Percentiles rank a stretch among this genome's conserved stretches.
Evolutionary conservation across 192 early-diverging fungal genomes (phyloP).

Genomic region (Umbelopsis isabellina): DNA sequence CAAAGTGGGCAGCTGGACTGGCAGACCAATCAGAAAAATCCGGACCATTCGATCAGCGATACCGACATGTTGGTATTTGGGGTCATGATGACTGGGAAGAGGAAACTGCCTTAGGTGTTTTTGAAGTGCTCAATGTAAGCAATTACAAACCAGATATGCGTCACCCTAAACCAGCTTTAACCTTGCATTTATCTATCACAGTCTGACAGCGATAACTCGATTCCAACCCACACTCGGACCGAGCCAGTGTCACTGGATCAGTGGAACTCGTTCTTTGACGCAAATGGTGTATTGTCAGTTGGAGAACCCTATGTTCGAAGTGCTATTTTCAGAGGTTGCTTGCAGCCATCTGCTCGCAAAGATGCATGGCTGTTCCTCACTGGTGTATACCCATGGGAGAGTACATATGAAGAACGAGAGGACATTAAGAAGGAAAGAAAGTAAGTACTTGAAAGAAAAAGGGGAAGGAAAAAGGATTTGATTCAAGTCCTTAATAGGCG

Average conservation of each 20-base stretch:
- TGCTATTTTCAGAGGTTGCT: constrained; percentile 74
- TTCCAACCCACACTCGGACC: constrained; percentile 52
- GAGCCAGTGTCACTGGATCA: constrained; percentile 62
- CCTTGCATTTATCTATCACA: constrained; percentile 16
- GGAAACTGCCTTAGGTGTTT: constrained; percentile 45
- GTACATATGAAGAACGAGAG: constrained; percentile 72
- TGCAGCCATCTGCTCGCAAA: constrained; percentile 78
- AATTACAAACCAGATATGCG: no score
- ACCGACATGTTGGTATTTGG: constrained; percentile 40
- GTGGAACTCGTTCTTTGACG: constrained; percentile 76
- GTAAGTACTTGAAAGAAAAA: constrained; percentile 36
- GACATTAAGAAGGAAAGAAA: constrained; percentile 50
- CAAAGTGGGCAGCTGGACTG: constrained; percentile 74
- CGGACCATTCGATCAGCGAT: constrained; percentile 24
- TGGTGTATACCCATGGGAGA: constrained; percentile 82
- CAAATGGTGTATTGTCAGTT: constrained; percentile 49
- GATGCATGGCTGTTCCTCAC: constrained; percentile 92
- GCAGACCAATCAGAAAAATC: constrained; percentile 40
- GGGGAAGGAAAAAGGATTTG: background rate
- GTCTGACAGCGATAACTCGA: constrained; percentile 48
- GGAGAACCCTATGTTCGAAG: constrained; percentile 55
- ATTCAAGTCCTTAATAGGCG: background rate
- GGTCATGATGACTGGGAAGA: constrained; percentile 45
- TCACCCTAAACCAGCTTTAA: no score
- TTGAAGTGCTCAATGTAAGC: constrained; percentile 48